These are phyloP conservation scores for Fusarium poae DNA, from an alignment of 2,329 filamentous ascomycete genomes.

Conservation along the genomic window DNA sequence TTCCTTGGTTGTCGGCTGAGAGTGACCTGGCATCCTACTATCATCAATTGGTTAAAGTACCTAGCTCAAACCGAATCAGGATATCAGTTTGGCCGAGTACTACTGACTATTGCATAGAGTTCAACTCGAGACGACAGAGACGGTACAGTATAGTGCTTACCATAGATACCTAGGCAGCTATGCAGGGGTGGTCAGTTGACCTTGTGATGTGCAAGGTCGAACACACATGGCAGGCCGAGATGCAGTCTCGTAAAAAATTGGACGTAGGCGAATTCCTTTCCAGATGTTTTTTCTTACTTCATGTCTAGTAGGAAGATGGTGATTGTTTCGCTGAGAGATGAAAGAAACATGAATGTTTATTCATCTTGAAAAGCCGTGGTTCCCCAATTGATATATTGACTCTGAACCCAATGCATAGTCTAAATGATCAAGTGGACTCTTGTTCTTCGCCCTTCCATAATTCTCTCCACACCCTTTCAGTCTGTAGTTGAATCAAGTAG, in stretches of 20 bases:
- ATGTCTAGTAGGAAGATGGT: constrained; percentile 9
- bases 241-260: neutral
- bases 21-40: neutral
- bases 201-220: constrained; percentile 13
- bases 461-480: constrained; percentile 34
- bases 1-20: too few relatives aligned
- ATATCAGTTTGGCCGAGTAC: neutral
- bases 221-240: constrained; percentile 11
- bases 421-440: constrained; percentile 25
- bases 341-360: constrained; percentile 3
- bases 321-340: constrained; percentile 11
- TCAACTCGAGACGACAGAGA: neutral
- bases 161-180: neutral
- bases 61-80: neutral
- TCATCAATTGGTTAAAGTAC: neutral
- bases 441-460: neutral
- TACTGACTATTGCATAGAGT: neutral
- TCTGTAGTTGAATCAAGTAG: neutral
- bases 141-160: neutral
- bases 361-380: neutral
- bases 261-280: constrained; percentile 8
- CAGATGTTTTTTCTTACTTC: constrained; percentile 12
- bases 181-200: constrained; percentile 35
- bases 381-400: constrained; percentile 24
- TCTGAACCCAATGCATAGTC: constrained; percentile 21